phyloP scores from a whole-genome alignment of 352 stramenopile species.

The Blastocystis sp. region DNA sequence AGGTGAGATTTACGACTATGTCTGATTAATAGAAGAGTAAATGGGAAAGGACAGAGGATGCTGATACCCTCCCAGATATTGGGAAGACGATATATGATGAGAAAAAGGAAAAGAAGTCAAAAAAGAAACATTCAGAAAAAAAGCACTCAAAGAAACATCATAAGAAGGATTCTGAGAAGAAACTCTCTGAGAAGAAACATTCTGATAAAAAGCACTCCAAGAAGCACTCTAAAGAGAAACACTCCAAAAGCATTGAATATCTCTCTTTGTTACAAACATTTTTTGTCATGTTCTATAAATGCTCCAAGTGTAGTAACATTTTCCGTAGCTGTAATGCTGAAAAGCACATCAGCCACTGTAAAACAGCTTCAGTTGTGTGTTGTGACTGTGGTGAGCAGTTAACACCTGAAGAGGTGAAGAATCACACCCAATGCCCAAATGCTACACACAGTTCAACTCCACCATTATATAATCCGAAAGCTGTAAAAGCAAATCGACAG shows the following conservation, averaged over 20 bases:
- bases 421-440: conserved; percentile 23
- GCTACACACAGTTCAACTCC: neutral
- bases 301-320: conserved; percentile 12
- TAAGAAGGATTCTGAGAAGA: neutral
- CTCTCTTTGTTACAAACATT: neutral
- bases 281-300: neutral
- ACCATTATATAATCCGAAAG: conserved; percentile 11
- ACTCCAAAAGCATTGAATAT: neutral
- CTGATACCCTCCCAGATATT: neutral
- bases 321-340: conserved; percentile 8
- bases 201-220: conserved; percentile 6
- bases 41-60: conserved; percentile 37
- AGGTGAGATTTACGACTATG: neutral
- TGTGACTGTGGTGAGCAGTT: conserved; percentile 1
- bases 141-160: neutral
- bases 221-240: neutral
- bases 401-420: neutral
- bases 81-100: conserved; percentile 35
- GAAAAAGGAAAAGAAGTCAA: conserved; percentile 21
- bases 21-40: conserved; percentile 30
- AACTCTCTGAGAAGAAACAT: neutral
- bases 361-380: neutral
- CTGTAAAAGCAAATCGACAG: neutral
- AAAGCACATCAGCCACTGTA: conserved; percentile 11
- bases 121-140: neutral